Conservation (phyloP, 257 asterid genomes). For the Petunia secreta region DNA sequence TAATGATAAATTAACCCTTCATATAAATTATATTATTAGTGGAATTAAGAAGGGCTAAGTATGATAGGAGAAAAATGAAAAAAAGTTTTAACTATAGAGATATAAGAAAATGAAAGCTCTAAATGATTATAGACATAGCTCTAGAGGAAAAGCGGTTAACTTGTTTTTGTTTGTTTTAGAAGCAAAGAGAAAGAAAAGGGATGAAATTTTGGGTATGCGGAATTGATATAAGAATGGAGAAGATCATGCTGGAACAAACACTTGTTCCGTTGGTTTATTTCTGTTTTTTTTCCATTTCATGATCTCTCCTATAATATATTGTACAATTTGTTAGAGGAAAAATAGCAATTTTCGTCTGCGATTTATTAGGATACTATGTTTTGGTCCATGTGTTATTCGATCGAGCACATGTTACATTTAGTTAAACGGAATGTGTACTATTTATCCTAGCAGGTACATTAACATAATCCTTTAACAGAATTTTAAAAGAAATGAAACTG, state of each 20-base stretch:
- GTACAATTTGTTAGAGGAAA: too few relatives aligned
- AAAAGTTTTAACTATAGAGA: neutral
- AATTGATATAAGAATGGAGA: constrained; percentile 20
- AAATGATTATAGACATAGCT: neutral
- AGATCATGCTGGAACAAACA: constrained; percentile 36
- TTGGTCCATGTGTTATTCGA: too few relatives aligned
- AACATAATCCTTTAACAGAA: too few relatives aligned
- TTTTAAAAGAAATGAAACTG: too few relatives aligned
- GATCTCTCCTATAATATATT: too few relatives aligned
- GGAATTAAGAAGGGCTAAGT: neutral
- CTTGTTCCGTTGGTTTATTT: constrained; percentile 27
- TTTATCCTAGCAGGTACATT: too few relatives aligned
- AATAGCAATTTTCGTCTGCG: too few relatives aligned
- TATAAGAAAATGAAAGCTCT: neutral
- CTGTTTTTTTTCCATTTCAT: too few relatives aligned
- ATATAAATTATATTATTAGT: neutral
- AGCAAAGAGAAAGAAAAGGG: constrained; percentile 8
- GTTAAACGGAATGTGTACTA: too few relatives aligned
- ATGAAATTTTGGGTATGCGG: constrained; percentile 8
- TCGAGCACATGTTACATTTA: too few relatives aligned
- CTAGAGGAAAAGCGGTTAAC: neutral
- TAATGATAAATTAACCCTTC: constrained; percentile 19
- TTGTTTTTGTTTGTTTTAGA: constrained; percentile 11
- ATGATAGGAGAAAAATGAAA: neutral
- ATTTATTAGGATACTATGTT: too few relatives aligned